Evolutionary conservation across 2,329 filamentous ascomycete species (phyloP).

Genomic region (Escovopsis sp.): DNA sequence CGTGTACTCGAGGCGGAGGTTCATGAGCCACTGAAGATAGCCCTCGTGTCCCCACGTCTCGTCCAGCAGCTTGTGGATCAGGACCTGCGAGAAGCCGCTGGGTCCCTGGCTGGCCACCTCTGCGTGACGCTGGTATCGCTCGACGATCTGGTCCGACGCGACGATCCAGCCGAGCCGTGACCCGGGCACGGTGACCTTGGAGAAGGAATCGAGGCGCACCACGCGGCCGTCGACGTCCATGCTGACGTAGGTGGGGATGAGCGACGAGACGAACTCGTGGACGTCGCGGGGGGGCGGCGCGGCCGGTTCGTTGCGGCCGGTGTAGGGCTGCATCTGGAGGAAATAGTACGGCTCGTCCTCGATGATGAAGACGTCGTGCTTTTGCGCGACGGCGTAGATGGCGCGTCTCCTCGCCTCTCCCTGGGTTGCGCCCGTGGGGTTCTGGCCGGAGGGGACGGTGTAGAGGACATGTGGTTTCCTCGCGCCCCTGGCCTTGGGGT

Average conservation of each 20-base stretch:
- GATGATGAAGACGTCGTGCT: conserved; percentile 74
- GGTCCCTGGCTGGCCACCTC: conserved; percentile 80
- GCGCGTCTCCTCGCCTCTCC: conserved; percentile 49
- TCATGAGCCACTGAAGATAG: conserved; percentile 79
- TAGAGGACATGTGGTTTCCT: conserved; percentile 42
- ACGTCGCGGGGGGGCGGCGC: conserved; percentile 44
- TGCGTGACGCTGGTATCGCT: conserved; percentile 67
- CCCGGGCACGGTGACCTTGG: conserved; percentile 77
- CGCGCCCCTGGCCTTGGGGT: conserved; percentile 26
- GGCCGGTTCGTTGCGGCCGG: conserved; percentile 33
- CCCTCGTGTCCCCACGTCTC: conserved; percentile 88
- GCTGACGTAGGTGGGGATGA: conserved; percentile 55
- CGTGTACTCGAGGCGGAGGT: conserved; percentile 70
- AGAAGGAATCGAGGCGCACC: conserved; percentile 83
- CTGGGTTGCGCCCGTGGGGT: conserved; percentile 80
- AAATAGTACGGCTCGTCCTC: conserved; percentile 96
- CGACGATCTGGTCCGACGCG: conserved; percentile 68
- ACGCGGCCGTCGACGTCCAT: conserved; percentile 80
- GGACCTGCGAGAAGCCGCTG: conserved; percentile 67
- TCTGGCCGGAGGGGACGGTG: conserved; percentile 64
- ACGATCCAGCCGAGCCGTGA: conserved; percentile 81
- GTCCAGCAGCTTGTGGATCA: conserved; percentile 80
- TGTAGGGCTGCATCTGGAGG: conserved; percentile 72
- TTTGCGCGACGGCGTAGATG: conserved; percentile 64
- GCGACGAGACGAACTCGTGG: conserved; percentile 53